Percentiles rank a stretch among this genome's conserved stretches.
Evolutionary conservation across 768 basidiomycete genomes (phyloP).

Genomic region (Phylloporus sp.): DNA sequence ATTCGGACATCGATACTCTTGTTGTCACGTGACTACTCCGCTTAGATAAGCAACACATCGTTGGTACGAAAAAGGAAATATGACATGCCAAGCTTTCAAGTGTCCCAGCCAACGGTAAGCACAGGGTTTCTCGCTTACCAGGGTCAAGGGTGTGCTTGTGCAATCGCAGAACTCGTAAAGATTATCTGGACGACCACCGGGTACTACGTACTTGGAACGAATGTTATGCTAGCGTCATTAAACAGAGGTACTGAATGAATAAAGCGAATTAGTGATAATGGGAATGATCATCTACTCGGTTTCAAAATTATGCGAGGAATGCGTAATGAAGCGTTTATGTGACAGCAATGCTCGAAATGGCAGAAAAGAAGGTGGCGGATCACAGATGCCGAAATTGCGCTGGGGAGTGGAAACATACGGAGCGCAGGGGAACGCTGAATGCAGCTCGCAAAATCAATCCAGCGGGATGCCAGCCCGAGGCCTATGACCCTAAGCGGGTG

Average conservation of each 20-base stretch:
- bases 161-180: conserved; percentile 3
- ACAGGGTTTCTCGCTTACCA: conserved; percentile 15
- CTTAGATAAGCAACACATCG: too few species aligned
- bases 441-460: not conserved
- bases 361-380: conserved; percentile 23
- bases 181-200: conserved; percentile 5
- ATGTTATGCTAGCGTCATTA: conserved; percentile 30
- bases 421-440: conserved; percentile 8
- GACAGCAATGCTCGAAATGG: conserved; percentile 35
- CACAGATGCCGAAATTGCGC: conserved; percentile 22
- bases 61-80: not conserved
- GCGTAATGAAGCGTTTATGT: conserved; percentile 36
- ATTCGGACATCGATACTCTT: too few species aligned
- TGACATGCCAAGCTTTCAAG: not conserved
- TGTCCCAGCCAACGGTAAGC: not conserved
- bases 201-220: conserved; percentile 20
- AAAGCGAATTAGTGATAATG: conserved; percentile 29
- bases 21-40: too few species aligned
- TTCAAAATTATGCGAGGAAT: conserved; percentile 30
- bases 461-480: conserved; percentile 19
- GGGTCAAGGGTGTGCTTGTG: conserved; percentile 16
- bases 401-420: conserved; percentile 16
- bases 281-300: conserved; percentile 26
- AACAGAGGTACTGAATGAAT: conserved; percentile 29
- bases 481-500: conserved; percentile 6